phyloP scores from a whole-genome alignment of 2,329 filamentous ascomycete species.

The Aspergillus sp. region DNA sequence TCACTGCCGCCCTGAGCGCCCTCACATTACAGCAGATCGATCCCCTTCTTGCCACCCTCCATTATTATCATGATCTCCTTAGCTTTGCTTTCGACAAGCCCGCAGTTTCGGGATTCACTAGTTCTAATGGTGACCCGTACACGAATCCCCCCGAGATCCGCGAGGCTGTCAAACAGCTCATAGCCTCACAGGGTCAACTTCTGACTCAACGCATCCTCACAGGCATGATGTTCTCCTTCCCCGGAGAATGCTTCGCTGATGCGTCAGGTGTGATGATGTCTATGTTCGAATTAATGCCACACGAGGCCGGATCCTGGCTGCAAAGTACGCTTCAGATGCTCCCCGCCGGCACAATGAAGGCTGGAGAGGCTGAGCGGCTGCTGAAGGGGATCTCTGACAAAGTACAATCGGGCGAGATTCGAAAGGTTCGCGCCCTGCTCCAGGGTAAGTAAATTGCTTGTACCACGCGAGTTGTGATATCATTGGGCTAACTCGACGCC shows the following conservation, averaged over 20 bases:
- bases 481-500: constrained; percentile 7
- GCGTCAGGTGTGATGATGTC: constrained; percentile 88
- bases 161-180: constrained; percentile 68
- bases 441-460: constrained; percentile 51
- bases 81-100: constrained; percentile 78
- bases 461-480: neutral
- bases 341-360: constrained; percentile 75
- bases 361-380: constrained; percentile 75
- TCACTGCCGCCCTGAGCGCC: constrained; percentile 82
- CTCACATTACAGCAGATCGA: constrained; percentile 88
- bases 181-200: constrained; percentile 67
- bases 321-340: constrained; percentile 79
- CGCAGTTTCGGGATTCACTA: constrained; percentile 54
- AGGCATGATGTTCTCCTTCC: constrained; percentile 99
- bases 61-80: constrained; percentile 88
- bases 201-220: constrained; percentile 87
- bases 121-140: constrained; percentile 59
- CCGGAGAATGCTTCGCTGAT: constrained; percentile 90
- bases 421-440: constrained; percentile 78
- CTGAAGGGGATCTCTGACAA: constrained; percentile 77
- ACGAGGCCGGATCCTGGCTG: constrained; percentile 77
- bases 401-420: constrained; percentile 65
- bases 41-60: constrained; percentile 83
- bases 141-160: constrained; percentile 68
- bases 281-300: constrained; percentile 81